Percentiles rank a stretch among this genome's conserved stretches.
Conservation (phyloP, 2,329 filamentous ascomycete genomes). For the Aureobasidium sp. region DNA sequence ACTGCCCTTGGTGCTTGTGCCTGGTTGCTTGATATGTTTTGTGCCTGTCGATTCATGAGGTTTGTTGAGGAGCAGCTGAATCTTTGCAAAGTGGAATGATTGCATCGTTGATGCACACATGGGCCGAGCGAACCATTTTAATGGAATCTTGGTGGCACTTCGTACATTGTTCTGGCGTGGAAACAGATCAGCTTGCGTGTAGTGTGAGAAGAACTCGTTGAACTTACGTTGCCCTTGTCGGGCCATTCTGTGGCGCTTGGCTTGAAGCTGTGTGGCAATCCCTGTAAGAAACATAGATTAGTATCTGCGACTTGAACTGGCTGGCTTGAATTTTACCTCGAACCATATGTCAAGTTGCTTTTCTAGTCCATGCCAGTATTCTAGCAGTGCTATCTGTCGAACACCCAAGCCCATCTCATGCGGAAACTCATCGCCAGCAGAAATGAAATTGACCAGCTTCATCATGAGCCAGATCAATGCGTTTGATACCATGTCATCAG, state of each 20-base stretch:
- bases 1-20: background rate
- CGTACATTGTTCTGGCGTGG: slow-evolving; percentile 13
- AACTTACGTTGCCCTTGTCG: slow-evolving; percentile 7
- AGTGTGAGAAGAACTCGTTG: too few species aligned
- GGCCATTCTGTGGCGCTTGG: slow-evolving; percentile 40
- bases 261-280: slow-evolving; percentile 53
- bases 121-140: slow-evolving; percentile 57
- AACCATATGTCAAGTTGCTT: slow-evolving; percentile 54
- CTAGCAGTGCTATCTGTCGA: slow-evolving; percentile 44
- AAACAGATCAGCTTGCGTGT: background rate
- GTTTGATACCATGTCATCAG: slow-evolving; percentile 59
- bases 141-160: slow-evolving; percentile 28
- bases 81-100: slow-evolving; percentile 57
- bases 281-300: slow-evolving; percentile 26
- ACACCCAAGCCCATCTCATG: slow-evolving; percentile 35
- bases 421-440: slow-evolving; percentile 46
- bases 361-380: slow-evolving; percentile 49
- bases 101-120: slow-evolving; percentile 62
- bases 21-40: background rate
- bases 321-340: slow-evolving; percentile 3
- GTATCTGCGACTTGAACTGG: background rate
- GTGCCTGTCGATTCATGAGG: slow-evolving; percentile 46
- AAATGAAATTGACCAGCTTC: slow-evolving; percentile 60
- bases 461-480: slow-evolving; percentile 59
- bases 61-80: slow-evolving; percentile 55